Conservation (phyloP, 495 filamentous ascomycete species). For the Talaromyces proteolyticus region DNA sequence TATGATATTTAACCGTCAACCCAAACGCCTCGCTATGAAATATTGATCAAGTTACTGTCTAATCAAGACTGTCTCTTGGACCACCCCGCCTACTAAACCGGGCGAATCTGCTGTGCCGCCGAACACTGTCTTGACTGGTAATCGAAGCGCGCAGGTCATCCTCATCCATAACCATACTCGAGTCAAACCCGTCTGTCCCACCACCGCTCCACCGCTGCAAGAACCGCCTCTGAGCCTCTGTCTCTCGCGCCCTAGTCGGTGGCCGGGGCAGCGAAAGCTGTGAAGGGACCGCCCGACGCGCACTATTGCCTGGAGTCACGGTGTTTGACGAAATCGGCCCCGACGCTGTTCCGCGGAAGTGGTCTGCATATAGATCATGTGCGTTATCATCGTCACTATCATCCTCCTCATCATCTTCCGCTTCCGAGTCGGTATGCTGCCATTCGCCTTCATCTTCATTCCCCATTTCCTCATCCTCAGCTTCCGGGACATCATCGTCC, state of each 20-base stretch:
- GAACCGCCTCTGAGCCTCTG: slow-evolving; percentile 38
- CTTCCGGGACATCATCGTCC: slow-evolving; percentile 37
- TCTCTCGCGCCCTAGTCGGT: slow-evolving; percentile 18
- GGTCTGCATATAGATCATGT: slow-evolving; percentile 19
- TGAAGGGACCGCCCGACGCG: too few species aligned
- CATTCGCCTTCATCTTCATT: slow-evolving; percentile 36
- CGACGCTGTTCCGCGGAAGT: slow-evolving; percentile 19
- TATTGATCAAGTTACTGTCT: slow-evolving; percentile 1
- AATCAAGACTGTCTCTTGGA: slow-evolving; percentile 36
- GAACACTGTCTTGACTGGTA: slow-evolving; percentile 33
- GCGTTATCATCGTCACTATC: slow-evolving; percentile 17
- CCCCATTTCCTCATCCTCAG: slow-evolving; percentile 9
- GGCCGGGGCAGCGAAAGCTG: too few species aligned
- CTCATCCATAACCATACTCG: slow-evolving; percentile 32
- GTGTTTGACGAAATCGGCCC: neutral
- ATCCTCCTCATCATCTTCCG: slow-evolving; percentile 48
- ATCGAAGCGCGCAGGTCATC: slow-evolving; percentile 38
- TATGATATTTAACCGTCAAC: too few species aligned
- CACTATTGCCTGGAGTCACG: neutral
- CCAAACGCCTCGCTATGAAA: neutral
- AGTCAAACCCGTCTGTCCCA: slow-evolving; percentile 30
- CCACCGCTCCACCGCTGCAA: slow-evolving; percentile 42
- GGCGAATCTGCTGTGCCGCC: slow-evolving; percentile 21
- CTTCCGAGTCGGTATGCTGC: slow-evolving; percentile 79
- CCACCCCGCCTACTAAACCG: slow-evolving; percentile 31